phyloP scores from a whole-genome alignment of 768 basidiomycete species.

The Calocybe indica region DNA sequence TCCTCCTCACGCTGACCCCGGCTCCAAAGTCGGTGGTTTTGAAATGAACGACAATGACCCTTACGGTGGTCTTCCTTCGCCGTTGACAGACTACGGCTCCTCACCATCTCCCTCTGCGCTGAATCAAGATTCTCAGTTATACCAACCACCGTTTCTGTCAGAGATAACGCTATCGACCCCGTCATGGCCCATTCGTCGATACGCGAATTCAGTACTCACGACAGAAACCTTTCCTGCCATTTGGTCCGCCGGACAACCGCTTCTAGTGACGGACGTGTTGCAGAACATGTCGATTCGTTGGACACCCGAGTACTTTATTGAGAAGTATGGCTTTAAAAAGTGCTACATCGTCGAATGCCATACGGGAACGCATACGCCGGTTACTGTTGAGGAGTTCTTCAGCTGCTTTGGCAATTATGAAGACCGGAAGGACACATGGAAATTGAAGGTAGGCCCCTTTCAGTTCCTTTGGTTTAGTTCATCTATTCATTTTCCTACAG shows the following conservation, averaged over 20 bases:
- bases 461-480: background rate
- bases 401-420: conserved; percentile 65
- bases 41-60: background rate
- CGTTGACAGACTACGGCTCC: background rate
- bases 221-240: conserved; percentile 56
- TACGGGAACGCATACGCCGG: conserved; percentile 53
- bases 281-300: conserved; percentile 63
- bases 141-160: conserved; percentile 14
- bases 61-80: background rate
- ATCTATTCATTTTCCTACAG: conserved; percentile 25
- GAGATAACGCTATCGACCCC: conserved; percentile 28
- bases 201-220: conserved; percentile 43
- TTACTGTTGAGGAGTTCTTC: conserved; percentile 79
- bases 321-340: conserved; percentile 54
- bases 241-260: conserved; percentile 71
- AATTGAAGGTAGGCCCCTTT: conserved; percentile 56
- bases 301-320: conserved; percentile 79
- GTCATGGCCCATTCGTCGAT: conserved; percentile 38
- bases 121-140: background rate
- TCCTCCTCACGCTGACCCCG: background rate
- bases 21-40: background rate
- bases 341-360: conserved; percentile 83
- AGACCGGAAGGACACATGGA: conserved; percentile 53
- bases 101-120: conserved; percentile 1
- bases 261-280: conserved; percentile 68